A percentile compares a stretch with the other conserved stretches of the same genome.
phyloP scores from a whole-genome alignment of 2,329 filamentous ascomycete genomes.

The Rutstroemia sp. region DNA sequence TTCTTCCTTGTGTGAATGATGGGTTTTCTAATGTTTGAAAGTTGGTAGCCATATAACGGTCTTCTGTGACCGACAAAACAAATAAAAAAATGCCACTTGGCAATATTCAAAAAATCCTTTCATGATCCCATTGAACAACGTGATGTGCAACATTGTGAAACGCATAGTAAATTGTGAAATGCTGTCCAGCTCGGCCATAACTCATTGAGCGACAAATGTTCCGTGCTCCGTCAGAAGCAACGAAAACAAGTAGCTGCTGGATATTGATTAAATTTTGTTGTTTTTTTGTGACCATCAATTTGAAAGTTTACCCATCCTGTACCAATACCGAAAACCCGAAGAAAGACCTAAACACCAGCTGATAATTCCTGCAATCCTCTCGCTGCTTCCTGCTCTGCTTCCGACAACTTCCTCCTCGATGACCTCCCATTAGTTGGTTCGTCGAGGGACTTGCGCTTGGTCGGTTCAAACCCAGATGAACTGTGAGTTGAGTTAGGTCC shows the following conservation, averaged over 20 bases:
- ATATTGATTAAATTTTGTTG: no score
- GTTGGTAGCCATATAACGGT: slow-evolving; percentile 10
- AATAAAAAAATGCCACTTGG: slow-evolving; percentile 20
- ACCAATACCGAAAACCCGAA: not conserved
- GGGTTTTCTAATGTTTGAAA: slow-evolving; percentile 1
- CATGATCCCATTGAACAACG: no score
- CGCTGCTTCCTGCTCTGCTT: slow-evolving; percentile 8
- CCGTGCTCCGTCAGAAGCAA: no score
- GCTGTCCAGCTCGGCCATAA: no score
- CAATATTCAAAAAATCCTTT: slow-evolving; percentile 1
- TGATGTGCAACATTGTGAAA: no score
- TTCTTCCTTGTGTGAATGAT: not conserved
- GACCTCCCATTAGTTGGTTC: not conserved
- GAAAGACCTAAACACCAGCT: slow-evolving; percentile 5
- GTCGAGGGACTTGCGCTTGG: slow-evolving; percentile 8
- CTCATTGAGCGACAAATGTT: no score
- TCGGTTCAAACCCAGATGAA: slow-evolving; percentile 1
- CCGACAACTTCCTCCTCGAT: slow-evolving; percentile 7
- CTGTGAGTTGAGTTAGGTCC: not conserved
- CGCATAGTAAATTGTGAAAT: no score
- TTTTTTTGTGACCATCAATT: not conserved
- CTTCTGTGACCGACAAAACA: slow-evolving; percentile 10
- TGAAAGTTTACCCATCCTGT: not conserved
- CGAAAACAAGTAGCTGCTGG: no score
- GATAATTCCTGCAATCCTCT: slow-evolving; percentile 7